Conservation (phyloP, 192 early-diverging fungal genomes). For the Kappamyces sp. region DNA sequence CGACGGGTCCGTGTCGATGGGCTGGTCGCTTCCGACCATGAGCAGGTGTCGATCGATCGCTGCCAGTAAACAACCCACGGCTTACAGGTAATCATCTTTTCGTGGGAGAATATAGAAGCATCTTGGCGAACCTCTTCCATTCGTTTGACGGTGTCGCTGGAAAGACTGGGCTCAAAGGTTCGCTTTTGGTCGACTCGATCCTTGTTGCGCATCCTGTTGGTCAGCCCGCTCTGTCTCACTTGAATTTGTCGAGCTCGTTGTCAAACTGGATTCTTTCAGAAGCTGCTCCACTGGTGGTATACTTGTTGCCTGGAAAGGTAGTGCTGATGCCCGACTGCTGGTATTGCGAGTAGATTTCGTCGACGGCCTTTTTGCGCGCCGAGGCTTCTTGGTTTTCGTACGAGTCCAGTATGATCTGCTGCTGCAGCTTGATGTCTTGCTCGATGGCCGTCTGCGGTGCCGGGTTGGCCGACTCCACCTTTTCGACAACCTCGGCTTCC, state of each 20-base stretch:
- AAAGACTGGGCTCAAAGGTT: constrained; percentile 9
- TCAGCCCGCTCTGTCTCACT: not conserved
- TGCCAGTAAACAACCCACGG: not conserved
- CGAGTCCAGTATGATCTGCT: constrained; percentile 12
- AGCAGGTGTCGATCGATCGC: constrained; percentile 6
- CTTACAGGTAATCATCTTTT: constrained; percentile 12
- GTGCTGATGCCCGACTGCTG: not conserved
- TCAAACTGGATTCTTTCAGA: constrained; percentile 8
- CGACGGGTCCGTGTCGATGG: too few relatives aligned
- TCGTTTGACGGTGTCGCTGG: not conserved
- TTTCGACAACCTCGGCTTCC: not conserved
- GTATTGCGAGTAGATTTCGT: constrained; percentile 13
- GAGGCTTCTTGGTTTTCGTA: constrained; percentile 11
- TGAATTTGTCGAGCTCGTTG: not conserved
- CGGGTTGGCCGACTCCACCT: not conserved
- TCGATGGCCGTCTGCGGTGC: constrained; percentile 7
- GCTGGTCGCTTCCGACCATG: too few relatives aligned
- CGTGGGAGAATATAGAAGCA: constrained; percentile 9
- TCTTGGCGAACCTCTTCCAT: constrained; percentile 11
- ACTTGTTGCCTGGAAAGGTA: constrained; percentile 14
- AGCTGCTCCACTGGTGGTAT: not conserved
- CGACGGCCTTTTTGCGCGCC: constrained; percentile 2
- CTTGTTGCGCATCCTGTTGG: not conserved
- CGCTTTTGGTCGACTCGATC: not conserved
- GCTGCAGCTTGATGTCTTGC: constrained; percentile 11